A percentile compares a stretch with the other conserved stretches of the same genome.
phyloP scores from a whole-genome alignment of 106 monocot species.

The Apostasia ramifera region DNA sequence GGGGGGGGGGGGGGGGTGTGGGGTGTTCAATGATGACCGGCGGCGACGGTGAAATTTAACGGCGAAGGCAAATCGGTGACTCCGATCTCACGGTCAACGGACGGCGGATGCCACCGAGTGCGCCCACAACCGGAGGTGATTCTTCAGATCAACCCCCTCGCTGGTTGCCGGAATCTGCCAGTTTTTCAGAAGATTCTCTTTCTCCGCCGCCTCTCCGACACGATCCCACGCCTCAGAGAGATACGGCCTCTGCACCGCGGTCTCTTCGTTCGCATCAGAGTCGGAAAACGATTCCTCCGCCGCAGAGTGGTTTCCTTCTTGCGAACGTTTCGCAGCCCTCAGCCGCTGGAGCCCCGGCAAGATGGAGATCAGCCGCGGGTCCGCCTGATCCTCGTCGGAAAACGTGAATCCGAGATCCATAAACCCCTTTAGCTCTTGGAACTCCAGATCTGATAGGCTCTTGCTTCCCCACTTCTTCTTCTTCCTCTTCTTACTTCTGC shows the following conservation, averaged over 20 bases:
- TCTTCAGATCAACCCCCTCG: conserved; percentile 31
- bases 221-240: conserved; percentile 70
- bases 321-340: background rate
- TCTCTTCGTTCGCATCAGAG: background rate
- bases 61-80: too few relatives aligned
- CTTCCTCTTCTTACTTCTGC: conserved; percentile 5
- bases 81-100: background rate
- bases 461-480: conserved; percentile 9
- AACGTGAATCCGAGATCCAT: conserved; percentile 75
- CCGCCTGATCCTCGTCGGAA: conserved; percentile 35
- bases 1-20: too few relatives aligned
- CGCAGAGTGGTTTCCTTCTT: background rate
- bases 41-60: too few relatives aligned
- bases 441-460: conserved; percentile 74
- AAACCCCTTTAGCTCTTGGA: conserved; percentile 76
- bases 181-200: conserved; percentile 20
- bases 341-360: conserved; percentile 58
- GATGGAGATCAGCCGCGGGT: conserved; percentile 46
- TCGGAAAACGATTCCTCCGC: background rate
- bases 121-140: conserved; percentile 41
- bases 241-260: conserved; percentile 41
- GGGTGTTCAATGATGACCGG: too few relatives aligned
- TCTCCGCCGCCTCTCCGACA: conserved; percentile 17
- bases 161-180: conserved; percentile 37
- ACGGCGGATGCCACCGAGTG: conserved; percentile 16